phyloP scores from a whole-genome alignment of 2,329 filamentous ascomycete genomes.

The Botrytis paeoniae region DNA sequence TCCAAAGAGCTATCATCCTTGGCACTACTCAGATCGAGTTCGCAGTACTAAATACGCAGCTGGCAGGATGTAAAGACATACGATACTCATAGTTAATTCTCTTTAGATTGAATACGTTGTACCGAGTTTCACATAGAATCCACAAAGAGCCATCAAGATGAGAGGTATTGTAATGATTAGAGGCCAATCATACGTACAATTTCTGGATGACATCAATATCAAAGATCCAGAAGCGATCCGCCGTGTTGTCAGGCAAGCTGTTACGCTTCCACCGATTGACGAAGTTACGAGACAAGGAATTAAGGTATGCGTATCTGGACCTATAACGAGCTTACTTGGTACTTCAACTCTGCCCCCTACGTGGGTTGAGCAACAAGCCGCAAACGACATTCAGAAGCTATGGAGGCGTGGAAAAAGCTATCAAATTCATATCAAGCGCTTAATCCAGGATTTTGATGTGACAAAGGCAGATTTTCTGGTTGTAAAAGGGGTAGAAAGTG shows the following conservation, averaged over 20 bases:
- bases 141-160: neutral
- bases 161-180: neutral
- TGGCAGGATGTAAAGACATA: neutral
- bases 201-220: neutral
- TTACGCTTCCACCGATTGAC: neutral
- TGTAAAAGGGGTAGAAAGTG: neutral
- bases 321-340: neutral
- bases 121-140: neutral
- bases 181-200: neutral
- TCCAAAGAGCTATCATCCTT: neutral
- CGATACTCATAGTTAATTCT: neutral
- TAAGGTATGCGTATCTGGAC: neutral
- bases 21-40: neutral
- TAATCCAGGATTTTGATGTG: neutral
- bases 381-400: neutral
- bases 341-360: neutral
- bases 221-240: neutral
- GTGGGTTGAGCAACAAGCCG: neutral
- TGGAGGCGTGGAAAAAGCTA: neutral
- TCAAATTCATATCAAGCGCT: neutral
- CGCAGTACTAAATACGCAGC: accelerated
- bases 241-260: neutral
- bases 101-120: neutral
- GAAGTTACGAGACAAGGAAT: neutral
- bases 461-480: neutral